A percentile compares a stretch with the other conserved stretches of the same genome.
These are phyloP conservation scores for Ogataea trehalophila DNA, from an alignment of 805 yeast genomes.

Conservation along the genomic window DNA sequence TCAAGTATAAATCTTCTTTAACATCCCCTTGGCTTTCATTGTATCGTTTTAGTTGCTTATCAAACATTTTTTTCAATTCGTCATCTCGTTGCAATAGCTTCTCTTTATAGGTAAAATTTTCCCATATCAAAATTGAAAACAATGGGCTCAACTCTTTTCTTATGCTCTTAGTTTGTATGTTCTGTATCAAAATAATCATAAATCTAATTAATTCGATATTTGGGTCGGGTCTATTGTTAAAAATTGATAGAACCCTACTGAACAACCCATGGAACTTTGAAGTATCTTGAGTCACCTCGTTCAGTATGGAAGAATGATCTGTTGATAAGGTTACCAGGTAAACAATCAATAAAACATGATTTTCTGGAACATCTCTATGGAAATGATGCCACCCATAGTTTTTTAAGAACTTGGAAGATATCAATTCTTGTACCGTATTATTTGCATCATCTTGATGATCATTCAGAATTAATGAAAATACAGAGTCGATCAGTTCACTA, in stretches of 20 bases:
- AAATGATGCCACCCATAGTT: conserved; percentile 39
- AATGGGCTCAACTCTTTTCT: conserved; percentile 25
- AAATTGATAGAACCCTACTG: conserved; percentile 26
- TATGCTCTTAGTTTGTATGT: conserved; percentile 18
- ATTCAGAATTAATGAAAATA: not conserved
- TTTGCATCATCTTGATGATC: not conserved
- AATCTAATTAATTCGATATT: conserved; percentile 19
- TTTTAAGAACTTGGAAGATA: conserved; percentile 20
- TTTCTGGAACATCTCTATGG: conserved; percentile 34
- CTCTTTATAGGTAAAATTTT: conserved; percentile 16
- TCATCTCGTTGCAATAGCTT: conserved; percentile 14
- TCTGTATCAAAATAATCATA: conserved; percentile 18
- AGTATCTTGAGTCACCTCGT: conserved; percentile 10
- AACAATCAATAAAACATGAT: conserved; percentile 36
- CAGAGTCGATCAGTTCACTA: conserved; percentile 3
- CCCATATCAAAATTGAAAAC: conserved; percentile 33
- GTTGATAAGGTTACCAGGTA: conserved; percentile 8
- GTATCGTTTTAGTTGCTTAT: conserved; percentile 13
- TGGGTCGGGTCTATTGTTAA: conserved; percentile 8
- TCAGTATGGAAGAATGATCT: not conserved
- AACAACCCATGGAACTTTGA: conserved; percentile 27
- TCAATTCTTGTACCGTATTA: not conserved
- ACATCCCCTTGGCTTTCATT: conserved; percentile 13
- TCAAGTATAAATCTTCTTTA: conserved; percentile 15
- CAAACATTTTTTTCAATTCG: conserved; percentile 20